These are phyloP conservation scores for Xerocomus nothofagi DNA, from an alignment of 1,284 basidiomycete species.

Conservation along the genomic window DNA sequence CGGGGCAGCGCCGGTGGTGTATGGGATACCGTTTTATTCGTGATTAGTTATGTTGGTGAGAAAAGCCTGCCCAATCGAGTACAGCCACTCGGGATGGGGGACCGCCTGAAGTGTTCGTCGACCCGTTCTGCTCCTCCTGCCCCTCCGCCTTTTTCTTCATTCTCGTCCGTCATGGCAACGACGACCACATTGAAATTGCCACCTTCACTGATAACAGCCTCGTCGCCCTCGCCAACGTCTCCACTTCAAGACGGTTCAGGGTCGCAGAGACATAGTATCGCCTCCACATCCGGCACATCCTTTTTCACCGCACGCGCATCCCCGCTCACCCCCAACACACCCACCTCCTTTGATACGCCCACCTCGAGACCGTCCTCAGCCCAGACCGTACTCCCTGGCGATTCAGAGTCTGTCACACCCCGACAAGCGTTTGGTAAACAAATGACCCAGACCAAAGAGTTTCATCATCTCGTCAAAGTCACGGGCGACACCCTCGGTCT, in stretches of 20 bases:
- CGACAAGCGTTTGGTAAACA: conserved; percentile 27
- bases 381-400: conserved; percentile 29
- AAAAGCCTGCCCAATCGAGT: too few relatives aligned
- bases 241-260: conserved; percentile 9
- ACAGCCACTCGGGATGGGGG: conserved; percentile 19
- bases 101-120: not conserved
- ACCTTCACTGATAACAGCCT: conserved; percentile 12
- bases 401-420: conserved; percentile 32
- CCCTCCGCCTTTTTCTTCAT: not conserved
- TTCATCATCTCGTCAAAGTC: conserved; percentile 55
- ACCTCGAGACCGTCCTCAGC: conserved; percentile 39
- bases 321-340: conserved; percentile 20
- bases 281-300: conserved; percentile 26
- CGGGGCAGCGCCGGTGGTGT: conserved; percentile 93
- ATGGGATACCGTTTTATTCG: conserved; percentile 89
- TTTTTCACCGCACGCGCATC: conserved; percentile 31
- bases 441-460: conserved; percentile 39
- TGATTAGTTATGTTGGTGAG: conserved; percentile 37
- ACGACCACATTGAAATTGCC: conserved; percentile 8
- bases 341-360: conserved; percentile 15
- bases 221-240: conserved; percentile 14
- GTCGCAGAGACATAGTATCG: conserved; percentile 25
- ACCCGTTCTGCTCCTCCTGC: not conserved
- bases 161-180: conserved; percentile 5
- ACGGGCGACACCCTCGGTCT: conserved; percentile 47